Percentiles rank a stretch among this genome's conserved stretches.
These are phyloP conservation scores for Silene noctiflora DNA, from an alignment of 179 eudicot species.

Conservation along the genomic window DNA sequence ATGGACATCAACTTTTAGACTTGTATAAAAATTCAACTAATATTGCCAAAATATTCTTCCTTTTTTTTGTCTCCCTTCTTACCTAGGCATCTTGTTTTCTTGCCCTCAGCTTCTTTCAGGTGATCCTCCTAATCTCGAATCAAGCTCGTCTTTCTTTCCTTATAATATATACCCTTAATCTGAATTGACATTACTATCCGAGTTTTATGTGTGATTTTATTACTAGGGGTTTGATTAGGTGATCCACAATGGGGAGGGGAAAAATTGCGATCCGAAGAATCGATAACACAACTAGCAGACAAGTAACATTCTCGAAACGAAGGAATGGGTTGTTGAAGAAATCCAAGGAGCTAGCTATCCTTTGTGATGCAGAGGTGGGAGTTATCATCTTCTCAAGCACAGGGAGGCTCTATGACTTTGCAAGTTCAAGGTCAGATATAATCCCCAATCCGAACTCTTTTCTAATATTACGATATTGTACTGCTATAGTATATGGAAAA, in stretches of 20 bases:
- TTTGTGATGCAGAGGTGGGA: slow-evolving; percentile 38
- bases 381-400: slow-evolving; percentile 37
- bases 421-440: slow-evolving; percentile 30
- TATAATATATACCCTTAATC: background rate
- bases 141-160: background rate
- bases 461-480: slow-evolving; percentile 14
- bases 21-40: slow-evolving; percentile 15
- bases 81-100: slow-evolving; percentile 17
- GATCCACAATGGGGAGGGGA: slow-evolving; percentile 33
- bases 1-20: slow-evolving; percentile 18
- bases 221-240: background rate
- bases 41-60: slow-evolving; percentile 17
- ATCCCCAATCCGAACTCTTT: slow-evolving; percentile 8
- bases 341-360: slow-evolving; percentile 33
- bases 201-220: background rate
- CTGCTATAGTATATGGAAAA: slow-evolving; percentile 2
- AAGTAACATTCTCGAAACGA: slow-evolving; percentile 37
- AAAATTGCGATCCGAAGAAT: slow-evolving; percentile 36
- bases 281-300: slow-evolving; percentile 36
- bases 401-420: slow-evolving; percentile 36
- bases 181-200: background rate
- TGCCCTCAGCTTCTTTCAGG: background rate
- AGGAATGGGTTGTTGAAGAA: slow-evolving; percentile 35
- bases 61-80: slow-evolving; percentile 24
- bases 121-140: background rate